These are phyloP conservation scores for Monilinia vaccinii-corymbosi DNA, from an alignment of 2,329 filamentous ascomycete species.

Conservation along the genomic window DNA sequence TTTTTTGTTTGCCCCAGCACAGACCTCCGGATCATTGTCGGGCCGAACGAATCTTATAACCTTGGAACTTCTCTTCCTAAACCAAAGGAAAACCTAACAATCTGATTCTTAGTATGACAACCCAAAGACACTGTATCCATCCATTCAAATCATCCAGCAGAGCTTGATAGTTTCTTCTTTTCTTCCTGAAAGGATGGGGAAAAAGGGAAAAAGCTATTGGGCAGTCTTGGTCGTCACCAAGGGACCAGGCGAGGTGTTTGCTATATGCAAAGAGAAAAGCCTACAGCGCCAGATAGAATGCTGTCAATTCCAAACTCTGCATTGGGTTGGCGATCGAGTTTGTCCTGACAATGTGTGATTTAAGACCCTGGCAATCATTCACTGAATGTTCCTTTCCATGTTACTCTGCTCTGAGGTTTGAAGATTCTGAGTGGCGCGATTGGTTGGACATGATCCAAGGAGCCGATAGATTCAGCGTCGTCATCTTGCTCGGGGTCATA, in stretches of 20 bases:
- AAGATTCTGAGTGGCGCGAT: neutral
- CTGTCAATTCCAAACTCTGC: neutral
- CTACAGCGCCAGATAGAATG: neutral
- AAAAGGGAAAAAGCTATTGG: no score
- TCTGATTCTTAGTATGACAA: neutral
- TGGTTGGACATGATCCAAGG: neutral
- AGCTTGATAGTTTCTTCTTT: neutral
- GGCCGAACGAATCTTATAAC: neutral
- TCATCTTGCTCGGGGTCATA: constrained; percentile 1
- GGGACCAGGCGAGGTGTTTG: neutral
- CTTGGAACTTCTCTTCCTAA: neutral
- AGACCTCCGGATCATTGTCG: neutral
- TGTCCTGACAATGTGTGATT: neutral
- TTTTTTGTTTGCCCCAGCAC: neutral
- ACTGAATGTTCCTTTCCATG: neutral
- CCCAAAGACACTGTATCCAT: neutral
- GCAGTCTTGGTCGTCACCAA: neutral
- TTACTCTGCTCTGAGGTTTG: neutral
- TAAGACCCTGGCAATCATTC: neutral
- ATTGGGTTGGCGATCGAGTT: neutral
- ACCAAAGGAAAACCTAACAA: neutral
- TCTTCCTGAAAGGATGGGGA: no score
- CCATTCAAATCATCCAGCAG: neutral
- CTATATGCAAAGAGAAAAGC: neutral
- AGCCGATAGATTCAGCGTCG: constrained; percentile 1